Base-by-base conservation (phyloP, 345 rosid genomes). In the Corchorus olitorius region DNA sequence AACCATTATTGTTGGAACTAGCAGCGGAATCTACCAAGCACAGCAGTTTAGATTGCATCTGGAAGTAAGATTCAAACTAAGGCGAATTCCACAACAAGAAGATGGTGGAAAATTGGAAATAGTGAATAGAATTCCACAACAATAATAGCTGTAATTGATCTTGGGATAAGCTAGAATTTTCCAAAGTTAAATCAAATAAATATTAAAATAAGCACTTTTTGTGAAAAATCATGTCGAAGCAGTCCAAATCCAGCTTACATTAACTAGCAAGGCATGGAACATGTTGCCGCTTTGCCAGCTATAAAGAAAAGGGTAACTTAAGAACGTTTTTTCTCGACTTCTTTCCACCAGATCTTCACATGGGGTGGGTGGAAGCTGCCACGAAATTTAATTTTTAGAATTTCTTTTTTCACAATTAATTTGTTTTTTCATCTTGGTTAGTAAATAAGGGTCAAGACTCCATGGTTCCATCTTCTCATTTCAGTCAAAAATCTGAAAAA, bases 331-430 rank as follows among this genome's bases (percentile, higher is more conserved):
- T 41, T 27, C 46, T 72, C 22, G 17, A 61, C 76, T 54, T 69
- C 68, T 68, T 83, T 4, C 12, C 62, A 65, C 22, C 82, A 67
- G 65, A 65, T 79, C 19, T 9, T 87, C 90, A 87, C 90, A 82
- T 84, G 88, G 87, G 78, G 49, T 59, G 69, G 75, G 65, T 50
- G 83, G 70, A 72, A 65, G 39, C 39, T 52, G 55, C 55, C 6
- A 53, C 8, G 58, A 53, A 53, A 17, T 53, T 53, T 53, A 4
- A 53, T 15, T 53, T 3, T 5, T 15, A 1, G 13, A 12, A 2
- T 4, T 53, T 53, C 16, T 16, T 5, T 52, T 16, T 53, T 16
- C n/a, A 52, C 55, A 16, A 16, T 52, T 16, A 17, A 53, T 53
- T 53, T 53, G 17, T 53, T n/a, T 15, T 19, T 52, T 52, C n/a